These are phyloP conservation scores for Melaleuca quinquenervia DNA, from an alignment of 345 rosid genomes.

Conservation along the genomic window DNA sequence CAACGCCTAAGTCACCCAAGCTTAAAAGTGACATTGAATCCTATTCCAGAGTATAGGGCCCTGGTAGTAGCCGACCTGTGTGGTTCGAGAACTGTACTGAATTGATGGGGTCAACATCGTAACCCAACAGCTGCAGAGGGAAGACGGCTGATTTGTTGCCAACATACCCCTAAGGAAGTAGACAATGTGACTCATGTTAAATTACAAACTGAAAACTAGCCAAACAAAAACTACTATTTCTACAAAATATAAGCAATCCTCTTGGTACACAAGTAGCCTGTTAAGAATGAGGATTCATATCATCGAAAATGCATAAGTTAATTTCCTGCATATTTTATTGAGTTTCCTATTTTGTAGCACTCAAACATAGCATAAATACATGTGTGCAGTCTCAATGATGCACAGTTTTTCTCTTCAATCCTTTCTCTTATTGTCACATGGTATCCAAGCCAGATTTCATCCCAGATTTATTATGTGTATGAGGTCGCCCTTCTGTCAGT, in stretches of 20 bases:
- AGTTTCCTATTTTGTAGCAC: too few relatives aligned
- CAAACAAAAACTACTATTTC: not conserved
- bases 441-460: not conserved
- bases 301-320: not conserved
- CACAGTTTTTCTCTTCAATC: too few relatives aligned
- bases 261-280: not conserved
- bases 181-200: not conserved
- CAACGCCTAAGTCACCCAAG: constrained; percentile 16
- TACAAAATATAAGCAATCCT: not conserved
- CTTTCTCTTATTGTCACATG: not conserved
- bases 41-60: constrained; percentile 1
- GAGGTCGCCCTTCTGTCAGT: not conserved
- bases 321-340: too few relatives aligned
- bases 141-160: constrained; percentile 97
- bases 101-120: constrained; percentile 93
- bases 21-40: not conserved
- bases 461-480: not conserved
- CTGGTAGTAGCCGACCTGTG: constrained; percentile 62
- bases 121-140: constrained; percentile 91
- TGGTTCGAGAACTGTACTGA: constrained; percentile 98
- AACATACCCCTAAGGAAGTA: constrained; percentile 66
- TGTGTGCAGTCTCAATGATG: too few relatives aligned
- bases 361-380: not conserved
- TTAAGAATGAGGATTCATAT: not conserved
- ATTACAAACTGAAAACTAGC: not conserved